A percentile compares a stretch with the other conserved stretches of the same genome.
These are phyloP conservation scores for Kodamaea fungicola DNA, from an alignment of 1,139 yeast genomes.

Conservation along the genomic window DNA sequence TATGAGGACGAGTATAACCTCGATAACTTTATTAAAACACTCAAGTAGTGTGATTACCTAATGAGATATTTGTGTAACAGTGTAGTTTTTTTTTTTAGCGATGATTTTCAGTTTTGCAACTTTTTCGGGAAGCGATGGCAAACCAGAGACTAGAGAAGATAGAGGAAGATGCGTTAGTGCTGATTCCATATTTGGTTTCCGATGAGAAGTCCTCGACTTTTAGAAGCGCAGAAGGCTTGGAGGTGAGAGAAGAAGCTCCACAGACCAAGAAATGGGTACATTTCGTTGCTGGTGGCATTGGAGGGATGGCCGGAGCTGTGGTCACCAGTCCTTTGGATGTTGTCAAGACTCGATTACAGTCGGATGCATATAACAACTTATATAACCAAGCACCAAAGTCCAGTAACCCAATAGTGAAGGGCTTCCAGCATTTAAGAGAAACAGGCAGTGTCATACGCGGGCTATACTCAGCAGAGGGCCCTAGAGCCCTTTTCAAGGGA, in stretches of 20 bases:
- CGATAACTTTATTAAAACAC: constrained; percentile 84
- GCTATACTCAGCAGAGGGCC: constrained; percentile 76
- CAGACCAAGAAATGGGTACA: constrained; percentile 79
- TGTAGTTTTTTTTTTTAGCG: constrained; percentile 1
- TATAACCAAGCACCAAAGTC: constrained; percentile 43
- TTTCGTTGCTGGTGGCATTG: constrained; percentile 97
- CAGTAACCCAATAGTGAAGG: constrained; percentile 38
- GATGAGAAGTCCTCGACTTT: constrained; percentile 61
- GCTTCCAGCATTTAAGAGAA: constrained; percentile 73
- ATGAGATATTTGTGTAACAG: not conserved
- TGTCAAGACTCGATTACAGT: constrained; percentile 91
- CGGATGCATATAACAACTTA: constrained; percentile 60
- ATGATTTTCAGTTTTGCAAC: not conserved
- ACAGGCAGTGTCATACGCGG: constrained; percentile 69
- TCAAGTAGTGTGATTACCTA: constrained; percentile 31
- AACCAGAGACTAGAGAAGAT: constrained; percentile 23
- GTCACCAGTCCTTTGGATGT: constrained; percentile 95
- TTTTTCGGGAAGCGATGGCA: constrained; percentile 1
- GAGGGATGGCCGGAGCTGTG: constrained; percentile 97
- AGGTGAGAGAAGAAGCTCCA: constrained; percentile 9
- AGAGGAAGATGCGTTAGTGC: constrained; percentile 54
- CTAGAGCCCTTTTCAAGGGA: constrained; percentile 85
- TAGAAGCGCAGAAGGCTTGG: constrained; percentile 29
- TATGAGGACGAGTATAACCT: constrained; percentile 95
- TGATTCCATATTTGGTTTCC: constrained; percentile 62